Base-by-base conservation (phyloP, 2,329 filamentous ascomycete species). In the Penicillium sp. region DNA sequence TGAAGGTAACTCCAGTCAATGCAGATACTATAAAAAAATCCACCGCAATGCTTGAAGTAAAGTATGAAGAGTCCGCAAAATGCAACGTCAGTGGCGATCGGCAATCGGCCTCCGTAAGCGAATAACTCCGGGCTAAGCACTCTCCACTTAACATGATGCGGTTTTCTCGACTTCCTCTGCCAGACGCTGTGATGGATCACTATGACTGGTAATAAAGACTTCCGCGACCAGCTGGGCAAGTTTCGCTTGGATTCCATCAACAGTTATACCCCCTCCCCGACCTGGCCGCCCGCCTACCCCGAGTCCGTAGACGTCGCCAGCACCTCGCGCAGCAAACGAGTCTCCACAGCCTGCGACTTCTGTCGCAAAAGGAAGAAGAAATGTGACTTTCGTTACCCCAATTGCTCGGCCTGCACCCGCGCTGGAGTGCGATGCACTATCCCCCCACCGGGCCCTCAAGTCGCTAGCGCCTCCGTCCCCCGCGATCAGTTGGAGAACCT, bases 281-380 rank as follows among this genome's bases (percentile, higher is more conserved):
- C 47, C 10, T 62, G 60, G 58, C 54, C 52, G 34, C n/a, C 49
- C 47, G 22, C 54, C 36, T 43, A 60, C 40, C 24, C 55, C 55
- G 52, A 56, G 27, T 47, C 58, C 43, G 50, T 59, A 27, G 51
- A 56, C 27, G 36, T 51, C n/a, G 22, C 57, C 9, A 27, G 18
- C 22, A 47, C 55, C n/a, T 54, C 64, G 38, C 69, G 65, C 49
- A 69, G 63, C 24, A 75, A 75, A 55, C 71, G 72, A 32, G 72
- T 75, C 13, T 74, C 72, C 24, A 75, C 71, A 1, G 72, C 72
- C 21, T 75, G 72, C 54, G 72, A 75, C 42, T 75, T 75, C 45
- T 75, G 72, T 66, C 69, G 72, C 53, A 74, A 72, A 53, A 62
- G 72, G 7, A 75, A 75, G 61, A 75, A 75, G 60, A 75, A 75